Evolutionary conservation across 495 filamentous ascomycete species (phyloP).

Genomic region (Sporormia fimetaria): DNA sequence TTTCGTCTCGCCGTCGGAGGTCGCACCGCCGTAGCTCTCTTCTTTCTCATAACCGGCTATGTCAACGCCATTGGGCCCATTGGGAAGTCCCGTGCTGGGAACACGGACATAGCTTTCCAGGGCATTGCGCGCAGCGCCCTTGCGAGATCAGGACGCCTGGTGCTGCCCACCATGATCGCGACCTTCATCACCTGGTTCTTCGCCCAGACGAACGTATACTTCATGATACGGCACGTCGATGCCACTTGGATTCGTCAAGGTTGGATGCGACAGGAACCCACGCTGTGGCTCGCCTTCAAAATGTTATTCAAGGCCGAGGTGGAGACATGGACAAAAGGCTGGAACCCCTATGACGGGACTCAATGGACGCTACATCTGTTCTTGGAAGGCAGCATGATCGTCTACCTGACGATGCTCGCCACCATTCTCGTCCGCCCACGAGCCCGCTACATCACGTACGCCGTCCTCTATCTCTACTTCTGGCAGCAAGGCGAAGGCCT

Average conservation of each 20-base stretch:
- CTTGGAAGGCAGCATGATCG: conserved; percentile 26
- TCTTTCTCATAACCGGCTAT: conserved; percentile 30
- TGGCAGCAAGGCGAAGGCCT: conserved; percentile 23
- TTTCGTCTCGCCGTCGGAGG: conserved; percentile 26
- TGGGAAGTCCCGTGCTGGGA: conserved; percentile 21
- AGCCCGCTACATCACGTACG: conserved; percentile 19
- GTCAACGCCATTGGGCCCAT: conserved; percentile 29
- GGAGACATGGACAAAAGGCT: conserved; percentile 25
- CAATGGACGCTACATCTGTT: conserved; percentile 29
- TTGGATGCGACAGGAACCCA: conserved; percentile 21
- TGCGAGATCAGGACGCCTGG: conserved; percentile 22
- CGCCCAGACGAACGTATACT: conserved; percentile 24
- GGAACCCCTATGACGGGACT: conserved; percentile 28
- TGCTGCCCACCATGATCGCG: conserved; percentile 25
- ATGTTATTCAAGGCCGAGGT: conserved; percentile 17
- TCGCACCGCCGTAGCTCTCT: conserved; percentile 24
- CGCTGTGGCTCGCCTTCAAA: conserved; percentile 19
- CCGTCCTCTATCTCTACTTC: conserved; percentile 20
- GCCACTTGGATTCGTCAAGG: conserved; percentile 28
- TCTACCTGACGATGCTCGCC: conserved; percentile 27
- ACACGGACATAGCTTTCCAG: conserved; percentile 24
- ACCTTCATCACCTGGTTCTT: conserved; percentile 26
- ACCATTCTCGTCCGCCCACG: conserved; percentile 23
- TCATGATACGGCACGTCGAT: conserved; percentile 27
- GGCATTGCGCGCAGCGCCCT: conserved; percentile 23